Conservation (phyloP, 2,329 filamentous ascomycete genomes). For the Nemania bipapillata region DNA sequence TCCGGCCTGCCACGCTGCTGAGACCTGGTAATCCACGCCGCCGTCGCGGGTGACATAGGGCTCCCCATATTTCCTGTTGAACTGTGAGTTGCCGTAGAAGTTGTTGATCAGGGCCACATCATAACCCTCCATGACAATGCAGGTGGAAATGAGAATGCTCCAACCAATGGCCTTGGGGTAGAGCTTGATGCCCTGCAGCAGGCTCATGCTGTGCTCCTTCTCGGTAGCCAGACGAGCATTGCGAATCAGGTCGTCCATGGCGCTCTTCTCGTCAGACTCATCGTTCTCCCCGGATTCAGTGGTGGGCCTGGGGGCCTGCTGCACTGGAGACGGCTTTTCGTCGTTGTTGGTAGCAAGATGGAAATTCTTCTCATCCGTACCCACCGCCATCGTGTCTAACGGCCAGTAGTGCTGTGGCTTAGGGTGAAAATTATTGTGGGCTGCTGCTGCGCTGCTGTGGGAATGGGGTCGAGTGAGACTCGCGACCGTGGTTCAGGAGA, state of each 20-base stretch:
- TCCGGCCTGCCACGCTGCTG: conserved; percentile 71
- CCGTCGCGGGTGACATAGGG: conserved; percentile 55
- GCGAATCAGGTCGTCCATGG: conserved; percentile 55
- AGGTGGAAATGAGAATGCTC: conserved; percentile 88
- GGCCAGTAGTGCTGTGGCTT: conserved; percentile 12
- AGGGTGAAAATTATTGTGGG: conserved; percentile 31
- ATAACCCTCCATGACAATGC: conserved; percentile 92
- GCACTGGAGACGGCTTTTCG: conserved; percentile 33
- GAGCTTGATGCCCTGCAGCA: conserved; percentile 79
- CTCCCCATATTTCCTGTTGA: conserved; percentile 68
- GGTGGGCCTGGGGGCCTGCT: conserved; percentile 19
- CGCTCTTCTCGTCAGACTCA: conserved; percentile 32
- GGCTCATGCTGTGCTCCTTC: conserved; percentile 75
- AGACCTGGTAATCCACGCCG: conserved; percentile 61
- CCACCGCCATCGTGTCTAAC: conserved; percentile 33
- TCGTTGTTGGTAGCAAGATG: conserved; percentile 20
- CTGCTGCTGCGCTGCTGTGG: conserved; percentile 14
- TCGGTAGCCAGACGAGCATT: conserved; percentile 64
- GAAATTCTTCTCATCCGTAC: conserved; percentile 32
- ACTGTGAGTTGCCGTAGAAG: conserved; percentile 73
- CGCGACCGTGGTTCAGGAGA: conserved; percentile 1
- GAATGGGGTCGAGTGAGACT: conserved; percentile 6
- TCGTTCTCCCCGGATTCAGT: conserved; percentile 28
- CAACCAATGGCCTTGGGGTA: conserved; percentile 89
- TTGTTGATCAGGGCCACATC: conserved; percentile 84